Evolutionary conservation across 805 yeast species (phyloP).

Genomic region (Wickerhamomyces subpelliculosus): DNA sequence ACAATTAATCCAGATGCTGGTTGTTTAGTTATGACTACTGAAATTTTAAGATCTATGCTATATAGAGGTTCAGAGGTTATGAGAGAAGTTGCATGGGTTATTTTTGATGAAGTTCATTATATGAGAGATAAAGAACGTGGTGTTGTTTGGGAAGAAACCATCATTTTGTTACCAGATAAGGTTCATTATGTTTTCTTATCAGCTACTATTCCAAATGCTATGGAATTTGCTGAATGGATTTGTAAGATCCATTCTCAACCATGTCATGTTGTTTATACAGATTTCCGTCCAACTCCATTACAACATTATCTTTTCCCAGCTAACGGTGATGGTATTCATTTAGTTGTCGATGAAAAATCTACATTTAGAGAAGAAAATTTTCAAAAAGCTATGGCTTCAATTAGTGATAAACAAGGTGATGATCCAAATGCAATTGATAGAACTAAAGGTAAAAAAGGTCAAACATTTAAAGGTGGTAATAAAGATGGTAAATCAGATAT

Average conservation of each 20-base stretch:
- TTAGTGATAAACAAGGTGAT: constrained; percentile 76
- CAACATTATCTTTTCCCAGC: constrained; percentile 98
- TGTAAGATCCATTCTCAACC: constrained; percentile 93
- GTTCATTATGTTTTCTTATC: constrained; percentile 90
- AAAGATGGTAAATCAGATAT: constrained; percentile 76
- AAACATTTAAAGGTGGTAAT: constrained; percentile 81
- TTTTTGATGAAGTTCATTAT: constrained; percentile 97
- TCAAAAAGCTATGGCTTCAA: constrained; percentile 96
- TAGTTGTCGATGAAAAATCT: constrained; percentile 97
- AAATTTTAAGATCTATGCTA: constrained; percentile 92
- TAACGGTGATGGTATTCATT: constrained; percentile 96
- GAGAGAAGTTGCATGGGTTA: constrained; percentile 99
- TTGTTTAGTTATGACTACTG: constrained; percentile 98
- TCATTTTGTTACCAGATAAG: constrained; percentile 90
- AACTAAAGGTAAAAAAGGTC: constrained; percentile 67
- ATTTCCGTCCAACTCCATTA: constrained; percentile 97
- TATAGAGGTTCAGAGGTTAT: constrained; percentile 96
- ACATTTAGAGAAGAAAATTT: constrained; percentile 94
- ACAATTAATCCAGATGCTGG: constrained; percentile 98
- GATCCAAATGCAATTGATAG: constrained; percentile 60
- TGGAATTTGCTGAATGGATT: constrained; percentile 99
- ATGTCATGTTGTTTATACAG: constrained; percentile 97
- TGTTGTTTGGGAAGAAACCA: constrained; percentile 99
- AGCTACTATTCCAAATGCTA: constrained; percentile 96
- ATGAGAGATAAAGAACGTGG: constrained; percentile 98